Percentiles rank a stretch among this genome's conserved stretches.
Evolutionary conservation across 2,329 filamentous ascomycete genomes (phyloP).

Genomic region (Nemania sp.): DNA sequence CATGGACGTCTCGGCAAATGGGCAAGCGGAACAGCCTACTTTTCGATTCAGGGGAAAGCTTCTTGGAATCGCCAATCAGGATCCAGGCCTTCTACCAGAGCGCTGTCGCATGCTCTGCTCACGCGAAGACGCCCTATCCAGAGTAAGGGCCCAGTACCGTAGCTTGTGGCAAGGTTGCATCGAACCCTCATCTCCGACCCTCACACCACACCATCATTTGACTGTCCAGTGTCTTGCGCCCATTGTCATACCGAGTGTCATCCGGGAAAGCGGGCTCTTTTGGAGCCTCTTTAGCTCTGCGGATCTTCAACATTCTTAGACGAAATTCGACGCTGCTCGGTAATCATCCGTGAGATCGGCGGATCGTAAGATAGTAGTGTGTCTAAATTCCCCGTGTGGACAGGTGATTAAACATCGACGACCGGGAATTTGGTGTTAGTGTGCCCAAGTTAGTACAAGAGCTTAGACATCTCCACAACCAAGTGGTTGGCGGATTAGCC

Average conservation of each 20-base stretch:
- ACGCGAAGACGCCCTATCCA: constrained; percentile 23
- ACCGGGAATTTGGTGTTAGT: constrained; percentile 8
- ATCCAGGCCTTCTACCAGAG: constrained; percentile 15
- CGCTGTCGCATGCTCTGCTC: constrained; percentile 26
- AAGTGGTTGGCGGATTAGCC: not conserved
- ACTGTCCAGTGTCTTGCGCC: constrained; percentile 34
- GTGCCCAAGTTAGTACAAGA: not conserved
- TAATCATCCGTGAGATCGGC: not conserved
- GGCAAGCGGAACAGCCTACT: constrained; percentile 29
- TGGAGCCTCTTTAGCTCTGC: not conserved
- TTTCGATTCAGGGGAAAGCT: constrained; percentile 35
- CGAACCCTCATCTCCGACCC: constrained; percentile 29
- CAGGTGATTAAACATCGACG: constrained; percentile 9
- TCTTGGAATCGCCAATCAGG: constrained; percentile 29
- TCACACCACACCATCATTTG: constrained; percentile 39
- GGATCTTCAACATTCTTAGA: not conserved
- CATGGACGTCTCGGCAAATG: constrained; percentile 30
- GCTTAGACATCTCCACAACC: not conserved
- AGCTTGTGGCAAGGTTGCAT: constrained; percentile 33
- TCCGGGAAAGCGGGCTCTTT: constrained; percentile 7
- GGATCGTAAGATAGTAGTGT: too few species aligned
- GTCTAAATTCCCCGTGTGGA: not conserved
- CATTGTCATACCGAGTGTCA: constrained; percentile 28
- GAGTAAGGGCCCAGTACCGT: constrained; percentile 15
- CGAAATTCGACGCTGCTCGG: not conserved